phyloP scores from a whole-genome alignment of 768 basidiomycete species.

The Tephrocybe sp. region DNA sequence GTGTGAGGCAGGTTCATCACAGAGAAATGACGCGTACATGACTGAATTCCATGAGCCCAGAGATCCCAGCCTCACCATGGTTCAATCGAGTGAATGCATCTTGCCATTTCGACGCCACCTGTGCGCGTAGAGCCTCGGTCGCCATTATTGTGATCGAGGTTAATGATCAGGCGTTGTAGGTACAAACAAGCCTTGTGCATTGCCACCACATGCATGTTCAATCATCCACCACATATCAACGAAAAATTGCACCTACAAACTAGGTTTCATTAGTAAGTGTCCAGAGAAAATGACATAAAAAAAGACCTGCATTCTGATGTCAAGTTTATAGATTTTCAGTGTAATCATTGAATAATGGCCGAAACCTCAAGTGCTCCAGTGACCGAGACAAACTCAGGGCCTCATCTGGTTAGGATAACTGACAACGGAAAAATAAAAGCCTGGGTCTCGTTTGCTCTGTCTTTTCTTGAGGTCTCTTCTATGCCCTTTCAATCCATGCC shows the following conservation, averaged over 20 bases:
- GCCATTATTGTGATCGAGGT: conserved; percentile 37
- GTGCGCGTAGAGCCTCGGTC: conserved; percentile 58
- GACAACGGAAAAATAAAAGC: conserved; percentile 50
- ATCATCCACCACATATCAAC: too few species aligned
- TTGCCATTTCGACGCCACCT: conserved; percentile 71
- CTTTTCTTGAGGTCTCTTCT: conserved; percentile 46
- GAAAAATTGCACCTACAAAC: too few species aligned
- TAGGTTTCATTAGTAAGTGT: too few species aligned
- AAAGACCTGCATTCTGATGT: too few species aligned
- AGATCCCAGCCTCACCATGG: conserved; percentile 53
- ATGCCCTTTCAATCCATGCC: neutral
- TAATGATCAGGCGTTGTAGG: neutral
- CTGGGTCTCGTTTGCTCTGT: conserved; percentile 53
- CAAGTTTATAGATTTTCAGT: too few species aligned
- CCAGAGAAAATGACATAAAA: too few species aligned
- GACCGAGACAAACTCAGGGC: neutral
- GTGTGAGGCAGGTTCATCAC: neutral
- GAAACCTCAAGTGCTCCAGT: too few species aligned
- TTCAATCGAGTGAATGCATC: conserved; percentile 67
- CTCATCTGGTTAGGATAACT: conserved; percentile 49
- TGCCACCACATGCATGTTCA: too few species aligned
- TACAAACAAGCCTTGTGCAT: too few species aligned
- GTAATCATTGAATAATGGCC: too few species aligned
- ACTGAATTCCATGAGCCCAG: conserved; percentile 63
- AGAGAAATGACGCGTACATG: conserved; percentile 37